Conservation (phyloP, 352 stramenopile species). For the Pythium apleroticum region DNA sequence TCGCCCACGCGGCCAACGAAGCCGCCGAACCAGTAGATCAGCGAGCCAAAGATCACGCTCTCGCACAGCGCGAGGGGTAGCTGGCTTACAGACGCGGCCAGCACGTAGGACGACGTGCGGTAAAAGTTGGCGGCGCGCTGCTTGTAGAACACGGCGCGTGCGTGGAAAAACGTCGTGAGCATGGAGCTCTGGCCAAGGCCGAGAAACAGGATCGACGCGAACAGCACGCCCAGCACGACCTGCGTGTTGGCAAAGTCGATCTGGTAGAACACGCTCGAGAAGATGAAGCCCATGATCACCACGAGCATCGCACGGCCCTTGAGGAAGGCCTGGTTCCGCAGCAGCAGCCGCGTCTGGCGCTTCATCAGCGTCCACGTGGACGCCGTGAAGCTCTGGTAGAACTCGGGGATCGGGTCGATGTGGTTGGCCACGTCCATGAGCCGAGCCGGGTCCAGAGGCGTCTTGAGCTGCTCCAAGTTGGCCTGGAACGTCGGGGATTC, state of each 20-base stretch:
- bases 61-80: constrained; percentile 41
- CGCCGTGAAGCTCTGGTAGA: constrained; percentile 14
- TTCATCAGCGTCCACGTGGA: constrained; percentile 12
- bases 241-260: constrained; percentile 24
- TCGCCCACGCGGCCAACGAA: constrained; percentile 37
- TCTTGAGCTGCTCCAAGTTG: constrained; percentile 69
- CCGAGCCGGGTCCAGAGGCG: constrained; percentile 87
- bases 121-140: constrained; percentile 72
- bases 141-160: constrained; percentile 61
- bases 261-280: constrained; percentile 27
- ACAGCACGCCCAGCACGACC: constrained; percentile 45
- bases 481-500: constrained; percentile 20
- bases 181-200: constrained; percentile 40
- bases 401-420: constrained; percentile 16
- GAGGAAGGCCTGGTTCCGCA: constrained; percentile 34
- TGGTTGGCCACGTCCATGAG: constrained; percentile 55
- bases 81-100: constrained; percentile 39
- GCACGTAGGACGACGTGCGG: constrained; percentile 61
- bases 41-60: constrained; percentile 39
- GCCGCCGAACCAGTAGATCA: constrained; percentile 1
- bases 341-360: constrained; percentile 52
- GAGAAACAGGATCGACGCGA: constrained; percentile 11
- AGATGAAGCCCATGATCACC: constrained; percentile 32
- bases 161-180: constrained; percentile 58
- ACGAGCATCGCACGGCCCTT: constrained; percentile 26